A percentile compares a stretch with the other conserved stretches of the same genome.
phyloP scores from a whole-genome alignment of 805 yeast genomes.

The Nakazawaea ishiwadae region DNA sequence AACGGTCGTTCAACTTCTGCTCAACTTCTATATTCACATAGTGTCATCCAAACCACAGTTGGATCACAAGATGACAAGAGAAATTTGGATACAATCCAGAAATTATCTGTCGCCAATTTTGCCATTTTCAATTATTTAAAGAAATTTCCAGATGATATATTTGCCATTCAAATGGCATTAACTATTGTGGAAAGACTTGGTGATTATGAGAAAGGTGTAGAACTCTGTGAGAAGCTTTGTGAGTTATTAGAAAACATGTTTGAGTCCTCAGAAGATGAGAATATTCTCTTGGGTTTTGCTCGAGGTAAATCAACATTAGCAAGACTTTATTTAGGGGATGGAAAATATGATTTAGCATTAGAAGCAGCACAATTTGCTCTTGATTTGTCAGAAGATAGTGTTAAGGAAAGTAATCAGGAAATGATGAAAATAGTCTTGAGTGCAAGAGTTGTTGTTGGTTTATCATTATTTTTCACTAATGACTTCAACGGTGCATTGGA shows the following conservation, averaged over 20 bases:
- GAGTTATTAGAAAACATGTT: constrained; percentile 47
- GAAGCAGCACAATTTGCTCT: constrained; percentile 55
- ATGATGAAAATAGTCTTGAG: constrained; percentile 10
- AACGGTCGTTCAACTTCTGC: constrained; percentile 69
- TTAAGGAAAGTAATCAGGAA: constrained; percentile 26
- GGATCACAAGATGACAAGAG: constrained; percentile 41
- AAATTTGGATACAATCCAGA: constrained; percentile 58
- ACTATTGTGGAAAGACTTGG: constrained; percentile 66
- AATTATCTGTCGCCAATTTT: constrained; percentile 57
- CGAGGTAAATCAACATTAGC: constrained; percentile 66
- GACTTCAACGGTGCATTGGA: constrained; percentile 63
- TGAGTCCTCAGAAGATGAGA: constrained; percentile 48
- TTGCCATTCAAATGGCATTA: constrained; percentile 53
- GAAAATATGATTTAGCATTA: constrained; percentile 52
- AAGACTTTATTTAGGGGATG: constrained; percentile 60
- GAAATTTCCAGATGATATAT: constrained; percentile 51
- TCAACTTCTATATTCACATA: constrained; percentile 66
- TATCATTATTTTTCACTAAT: constrained; percentile 58
- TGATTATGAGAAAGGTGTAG: constrained; percentile 50
- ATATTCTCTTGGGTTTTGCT: constrained; percentile 45
- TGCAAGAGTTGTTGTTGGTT: constrained; percentile 48
- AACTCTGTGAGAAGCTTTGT: constrained; percentile 42
- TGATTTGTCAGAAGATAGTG: constrained; percentile 39
- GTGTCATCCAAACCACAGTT: constrained; percentile 43
- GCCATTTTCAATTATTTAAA: constrained; percentile 66